phyloP scores from a whole-genome alignment of 73 alveolate species.

The Paraurostyla sp. region DNA sequence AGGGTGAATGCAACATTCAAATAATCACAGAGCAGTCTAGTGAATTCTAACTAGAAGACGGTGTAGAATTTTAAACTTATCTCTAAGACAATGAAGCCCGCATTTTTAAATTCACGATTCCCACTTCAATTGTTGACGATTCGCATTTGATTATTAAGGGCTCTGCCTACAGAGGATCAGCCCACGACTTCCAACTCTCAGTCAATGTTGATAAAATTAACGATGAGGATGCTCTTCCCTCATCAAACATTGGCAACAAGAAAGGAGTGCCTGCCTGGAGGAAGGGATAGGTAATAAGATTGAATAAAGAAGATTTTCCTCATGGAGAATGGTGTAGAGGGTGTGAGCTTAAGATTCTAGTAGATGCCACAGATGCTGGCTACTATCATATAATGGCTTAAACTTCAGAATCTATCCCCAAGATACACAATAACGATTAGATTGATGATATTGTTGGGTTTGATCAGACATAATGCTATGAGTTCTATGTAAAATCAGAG shows the following conservation, averaged over 20 bases:
- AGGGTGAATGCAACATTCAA: neutral
- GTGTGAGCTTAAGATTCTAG: conserved; percentile 32
- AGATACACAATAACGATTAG: neutral
- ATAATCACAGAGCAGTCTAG: neutral
- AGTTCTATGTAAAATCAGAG: conserved; percentile 22
- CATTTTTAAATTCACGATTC: conserved; percentile 27
- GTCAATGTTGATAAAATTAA: conserved; percentile 17
- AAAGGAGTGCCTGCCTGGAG: conserved; percentile 51
- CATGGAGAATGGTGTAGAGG: conserved; percentile 40
- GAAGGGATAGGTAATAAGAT: conserved; percentile 44
- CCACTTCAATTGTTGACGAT: neutral
- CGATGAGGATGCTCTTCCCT: conserved; percentile 10
- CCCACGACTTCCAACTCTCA: conserved; percentile 32
- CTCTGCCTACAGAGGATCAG: neutral
- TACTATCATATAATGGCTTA: conserved; percentile 31
- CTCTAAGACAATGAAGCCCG: conserved; percentile 5
- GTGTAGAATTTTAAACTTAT: conserved; percentile 24
- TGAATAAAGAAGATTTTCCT: conserved; percentile 7
- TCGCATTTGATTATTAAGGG: conserved; percentile 7
- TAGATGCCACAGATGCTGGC: conserved; percentile 47
- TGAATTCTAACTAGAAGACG: conserved; percentile 53
- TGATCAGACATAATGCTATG: conserved; percentile 42
- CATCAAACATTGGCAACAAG: neutral
- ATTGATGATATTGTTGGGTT: conserved; percentile 55
- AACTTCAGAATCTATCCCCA: conserved; percentile 42